Conservation (phyloP, 257 asterid genomes). For the Solanum corneliomulleri region DNA sequence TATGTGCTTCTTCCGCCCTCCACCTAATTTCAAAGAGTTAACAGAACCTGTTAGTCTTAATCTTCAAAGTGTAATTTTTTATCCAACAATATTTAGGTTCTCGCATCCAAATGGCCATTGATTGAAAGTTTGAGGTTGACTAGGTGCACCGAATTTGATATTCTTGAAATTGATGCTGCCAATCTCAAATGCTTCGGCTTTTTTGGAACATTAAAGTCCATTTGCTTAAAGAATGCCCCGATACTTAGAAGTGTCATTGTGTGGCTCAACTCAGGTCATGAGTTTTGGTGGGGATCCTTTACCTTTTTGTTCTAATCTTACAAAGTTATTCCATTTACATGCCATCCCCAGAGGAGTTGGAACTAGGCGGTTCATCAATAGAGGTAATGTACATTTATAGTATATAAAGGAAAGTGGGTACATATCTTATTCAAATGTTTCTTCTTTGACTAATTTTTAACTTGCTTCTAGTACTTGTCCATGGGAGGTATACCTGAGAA, state of each 20-base stretch:
- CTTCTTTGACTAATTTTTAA: not conserved
- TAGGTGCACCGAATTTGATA: not conserved
- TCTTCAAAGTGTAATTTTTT: not conserved
- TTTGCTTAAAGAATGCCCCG: conserved; percentile 4
- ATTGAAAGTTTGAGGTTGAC: not conserved
- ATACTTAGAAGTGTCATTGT: not conserved
- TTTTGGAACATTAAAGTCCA: not conserved
- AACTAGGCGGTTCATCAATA: not conserved
- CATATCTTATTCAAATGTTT: not conserved
- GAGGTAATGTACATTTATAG: not conserved
- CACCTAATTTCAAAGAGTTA: not conserved
- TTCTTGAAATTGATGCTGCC: not conserved
- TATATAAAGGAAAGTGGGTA: not conserved
- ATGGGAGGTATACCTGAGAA: not conserved
- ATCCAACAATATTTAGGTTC: not conserved
- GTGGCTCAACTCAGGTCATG: not conserved
- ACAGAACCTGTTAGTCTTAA: conserved; percentile 1
- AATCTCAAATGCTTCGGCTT: not conserved
- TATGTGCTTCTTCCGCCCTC: not conserved
- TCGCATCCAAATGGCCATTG: conserved; percentile 1
- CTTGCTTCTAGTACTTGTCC: not conserved
- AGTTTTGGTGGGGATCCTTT: not conserved
- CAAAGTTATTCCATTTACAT: not conserved
- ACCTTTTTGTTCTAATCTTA: not conserved
- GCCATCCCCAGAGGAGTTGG: not conserved